phyloP scores from a whole-genome alignment of 805 yeast genomes.

The Diddensiella caesifluorescens region DNA sequence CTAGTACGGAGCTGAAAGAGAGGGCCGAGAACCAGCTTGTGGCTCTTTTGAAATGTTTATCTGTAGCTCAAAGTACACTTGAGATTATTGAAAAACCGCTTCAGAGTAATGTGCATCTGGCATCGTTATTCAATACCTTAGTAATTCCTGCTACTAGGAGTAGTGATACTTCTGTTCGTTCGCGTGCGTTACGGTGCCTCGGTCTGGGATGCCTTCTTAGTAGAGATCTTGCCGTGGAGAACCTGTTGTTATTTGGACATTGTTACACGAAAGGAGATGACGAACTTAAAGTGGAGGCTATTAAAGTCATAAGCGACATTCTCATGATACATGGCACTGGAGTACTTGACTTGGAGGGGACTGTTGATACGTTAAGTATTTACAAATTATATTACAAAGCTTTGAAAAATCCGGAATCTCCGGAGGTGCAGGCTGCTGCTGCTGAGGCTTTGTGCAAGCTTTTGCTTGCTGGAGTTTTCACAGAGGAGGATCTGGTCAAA shows the following conservation, averaged over 20 bases:
- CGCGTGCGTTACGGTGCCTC: slow-evolving; percentile 65
- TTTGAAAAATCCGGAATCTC: slow-evolving; percentile 45
- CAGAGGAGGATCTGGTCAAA: slow-evolving; percentile 56
- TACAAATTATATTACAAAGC: slow-evolving; percentile 67
- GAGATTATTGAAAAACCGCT: slow-evolving; percentile 62
- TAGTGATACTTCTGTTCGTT: slow-evolving; percentile 48
- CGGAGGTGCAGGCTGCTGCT: slow-evolving; percentile 68
- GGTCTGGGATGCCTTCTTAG: slow-evolving; percentile 79
- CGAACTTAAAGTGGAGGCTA: slow-evolving; percentile 53
- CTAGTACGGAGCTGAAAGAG: background rate
- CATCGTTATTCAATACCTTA: slow-evolving; percentile 67
- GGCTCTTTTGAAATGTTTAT: slow-evolving; percentile 50
- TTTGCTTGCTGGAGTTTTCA: slow-evolving; percentile 67
- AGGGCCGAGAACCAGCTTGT: slow-evolving; percentile 27
- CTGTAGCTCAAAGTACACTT: slow-evolving; percentile 62
- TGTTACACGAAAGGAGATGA: slow-evolving; percentile 66
- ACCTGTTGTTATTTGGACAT: slow-evolving; percentile 60
- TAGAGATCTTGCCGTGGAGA: slow-evolving; percentile 53
- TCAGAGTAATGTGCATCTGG: slow-evolving; percentile 57
- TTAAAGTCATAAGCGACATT: slow-evolving; percentile 71
- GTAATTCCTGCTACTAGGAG: slow-evolving; percentile 73
- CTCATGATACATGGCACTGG: slow-evolving; percentile 69
- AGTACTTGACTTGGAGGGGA: slow-evolving; percentile 55
- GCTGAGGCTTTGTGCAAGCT: slow-evolving; percentile 86
- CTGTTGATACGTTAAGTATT: slow-evolving; percentile 53